Conservation (phyloP, 768 basidiomycete genomes). For the Lactarius vividus region DNA sequence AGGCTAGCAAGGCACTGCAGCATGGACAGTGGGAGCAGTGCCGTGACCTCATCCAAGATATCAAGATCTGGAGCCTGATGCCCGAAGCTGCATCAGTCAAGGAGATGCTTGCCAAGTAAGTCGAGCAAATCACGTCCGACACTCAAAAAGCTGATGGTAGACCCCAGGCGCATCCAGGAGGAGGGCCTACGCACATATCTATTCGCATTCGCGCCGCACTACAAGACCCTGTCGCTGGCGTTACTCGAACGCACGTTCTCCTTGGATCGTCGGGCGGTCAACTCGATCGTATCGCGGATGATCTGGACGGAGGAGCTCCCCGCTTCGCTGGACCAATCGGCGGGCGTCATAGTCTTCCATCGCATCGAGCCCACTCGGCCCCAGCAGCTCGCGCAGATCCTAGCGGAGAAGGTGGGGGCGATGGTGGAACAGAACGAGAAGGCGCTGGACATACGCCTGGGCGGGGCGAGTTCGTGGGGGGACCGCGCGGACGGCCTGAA, state of each 20-base stretch:
- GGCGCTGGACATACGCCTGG: conserved; percentile 78
- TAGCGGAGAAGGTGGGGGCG: conserved; percentile 82
- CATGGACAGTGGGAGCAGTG: conserved; percentile 97
- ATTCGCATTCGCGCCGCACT: conserved; percentile 95
- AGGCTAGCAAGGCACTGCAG: conserved; percentile 95
- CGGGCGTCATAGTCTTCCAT: conserved; percentile 90
- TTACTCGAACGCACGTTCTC: conserved; percentile 88
- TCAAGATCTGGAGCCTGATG: conserved; percentile 98
- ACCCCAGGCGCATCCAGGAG: conserved; percentile 90
- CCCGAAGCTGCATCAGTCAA: conserved; percentile 85
- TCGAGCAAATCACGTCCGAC: conserved; percentile 6
- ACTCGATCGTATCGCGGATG: conserved; percentile 95
- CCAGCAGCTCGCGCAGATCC: conserved; percentile 84
- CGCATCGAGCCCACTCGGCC: conserved; percentile 83
- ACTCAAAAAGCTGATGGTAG: conserved; percentile 2
- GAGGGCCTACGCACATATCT: conserved; percentile 96
- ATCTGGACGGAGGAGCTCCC: conserved; percentile 96
- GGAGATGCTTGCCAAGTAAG: conserved; percentile 91
- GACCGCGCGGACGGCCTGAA: conserved; percentile 69
- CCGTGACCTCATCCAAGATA: conserved; percentile 87
- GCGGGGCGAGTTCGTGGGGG: conserved; percentile 59
- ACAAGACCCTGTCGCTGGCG: conserved; percentile 84
- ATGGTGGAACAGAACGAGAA: conserved; percentile 95
- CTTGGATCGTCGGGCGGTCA: conserved; percentile 75
- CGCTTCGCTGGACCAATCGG: conserved; percentile 90